A percentile compares a stretch with the other conserved stretches of the same genome.
These are phyloP conservation scores for Capsicum pubescens DNA, from an alignment of 257 asterid genomes.

Conservation along the genomic window DNA sequence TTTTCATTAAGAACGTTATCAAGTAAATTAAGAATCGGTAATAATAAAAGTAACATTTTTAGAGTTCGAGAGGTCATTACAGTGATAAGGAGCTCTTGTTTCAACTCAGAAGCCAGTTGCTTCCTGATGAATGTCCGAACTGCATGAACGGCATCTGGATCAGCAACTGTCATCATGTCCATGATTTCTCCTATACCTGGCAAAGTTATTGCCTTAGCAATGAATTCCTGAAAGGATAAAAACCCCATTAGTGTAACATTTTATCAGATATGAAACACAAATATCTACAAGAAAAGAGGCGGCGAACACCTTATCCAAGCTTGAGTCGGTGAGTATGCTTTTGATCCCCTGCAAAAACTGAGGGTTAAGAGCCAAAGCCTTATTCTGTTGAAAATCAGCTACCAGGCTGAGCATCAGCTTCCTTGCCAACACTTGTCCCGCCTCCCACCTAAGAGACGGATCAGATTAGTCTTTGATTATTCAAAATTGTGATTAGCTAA, in stretches of 20 bases:
- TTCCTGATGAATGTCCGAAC: slow-evolving; percentile 69
- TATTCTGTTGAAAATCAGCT: slow-evolving; percentile 68
- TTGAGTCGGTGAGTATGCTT: slow-evolving; percentile 62
- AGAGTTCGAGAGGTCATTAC: slow-evolving; percentile 39
- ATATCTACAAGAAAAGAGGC: neutral
- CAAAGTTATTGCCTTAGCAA: slow-evolving; percentile 77
- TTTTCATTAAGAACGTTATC: slow-evolving; percentile 3
- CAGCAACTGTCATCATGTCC: slow-evolving; percentile 89
- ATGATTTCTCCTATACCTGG: slow-evolving; percentile 86
- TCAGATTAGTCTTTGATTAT: slow-evolving; percentile 20
- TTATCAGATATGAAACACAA: neutral
- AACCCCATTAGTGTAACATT: neutral
- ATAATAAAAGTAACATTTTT: neutral
- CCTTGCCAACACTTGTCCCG: slow-evolving; percentile 82
- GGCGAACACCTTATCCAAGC: slow-evolving; percentile 69
- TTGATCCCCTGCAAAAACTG: slow-evolving; percentile 67
- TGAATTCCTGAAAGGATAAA: slow-evolving; percentile 60
- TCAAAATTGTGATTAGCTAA: slow-evolving; percentile 6
- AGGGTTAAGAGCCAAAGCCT: slow-evolving; percentile 69
- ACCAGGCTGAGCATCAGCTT: slow-evolving; percentile 79
- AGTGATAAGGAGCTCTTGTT: slow-evolving; percentile 59
- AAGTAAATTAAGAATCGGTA: neutral
- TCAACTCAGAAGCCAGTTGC: slow-evolving; percentile 75
- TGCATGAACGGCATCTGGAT: slow-evolving; percentile 90
- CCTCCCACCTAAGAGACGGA: slow-evolving; percentile 68